phyloP scores from a whole-genome alignment of 768 basidiomycete species.

The Tricholoma hemisulphureum region DNA sequence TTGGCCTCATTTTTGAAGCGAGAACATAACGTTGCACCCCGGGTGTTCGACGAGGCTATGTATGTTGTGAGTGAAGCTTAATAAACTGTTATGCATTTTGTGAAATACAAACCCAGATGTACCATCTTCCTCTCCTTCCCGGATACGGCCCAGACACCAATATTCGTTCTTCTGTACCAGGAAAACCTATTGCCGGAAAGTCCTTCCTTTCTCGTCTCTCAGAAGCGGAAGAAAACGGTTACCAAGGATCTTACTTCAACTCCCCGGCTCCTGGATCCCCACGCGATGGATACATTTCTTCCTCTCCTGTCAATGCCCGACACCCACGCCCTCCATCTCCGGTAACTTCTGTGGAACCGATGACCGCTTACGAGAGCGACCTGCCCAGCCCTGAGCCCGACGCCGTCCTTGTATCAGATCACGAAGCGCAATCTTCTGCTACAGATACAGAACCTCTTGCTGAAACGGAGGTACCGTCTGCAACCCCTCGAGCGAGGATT shows the following conservation, averaged over 20 bases:
- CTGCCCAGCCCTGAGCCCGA: constrained; percentile 6
- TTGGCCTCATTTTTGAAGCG: constrained; percentile 84
- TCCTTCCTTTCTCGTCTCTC: constrained; percentile 69
- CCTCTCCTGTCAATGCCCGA: constrained; percentile 39
- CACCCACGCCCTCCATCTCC: constrained; percentile 12
- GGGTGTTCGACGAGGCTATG: constrained; percentile 90
- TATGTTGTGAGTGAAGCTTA: constrained; percentile 67
- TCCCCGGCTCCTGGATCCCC: constrained; percentile 29
- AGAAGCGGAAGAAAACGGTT: constrained; percentile 87
- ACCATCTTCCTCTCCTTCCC: constrained; percentile 86
- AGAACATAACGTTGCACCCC: constrained; percentile 85
- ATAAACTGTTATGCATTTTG: constrained; percentile 2
- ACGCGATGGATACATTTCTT: constrained; percentile 66
- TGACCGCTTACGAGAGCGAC: constrained; percentile 1
- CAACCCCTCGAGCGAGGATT: constrained; percentile 14
- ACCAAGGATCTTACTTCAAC: constrained; percentile 82
- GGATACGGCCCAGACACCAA: constrained; percentile 86
- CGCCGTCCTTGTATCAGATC: constrained; percentile 7
- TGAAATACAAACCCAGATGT: constrained; percentile 55
- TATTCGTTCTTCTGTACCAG: constrained; percentile 77
- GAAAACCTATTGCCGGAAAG: constrained; percentile 48
- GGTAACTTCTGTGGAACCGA: constrained; percentile 7
- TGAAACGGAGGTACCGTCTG: constrained; percentile 4
- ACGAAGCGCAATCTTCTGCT: constrained; percentile 9
- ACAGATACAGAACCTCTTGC: constrained; percentile 7